phyloP scores from a whole-genome alignment of 805 yeast species.

The Millerozyma acaciae region DNA sequence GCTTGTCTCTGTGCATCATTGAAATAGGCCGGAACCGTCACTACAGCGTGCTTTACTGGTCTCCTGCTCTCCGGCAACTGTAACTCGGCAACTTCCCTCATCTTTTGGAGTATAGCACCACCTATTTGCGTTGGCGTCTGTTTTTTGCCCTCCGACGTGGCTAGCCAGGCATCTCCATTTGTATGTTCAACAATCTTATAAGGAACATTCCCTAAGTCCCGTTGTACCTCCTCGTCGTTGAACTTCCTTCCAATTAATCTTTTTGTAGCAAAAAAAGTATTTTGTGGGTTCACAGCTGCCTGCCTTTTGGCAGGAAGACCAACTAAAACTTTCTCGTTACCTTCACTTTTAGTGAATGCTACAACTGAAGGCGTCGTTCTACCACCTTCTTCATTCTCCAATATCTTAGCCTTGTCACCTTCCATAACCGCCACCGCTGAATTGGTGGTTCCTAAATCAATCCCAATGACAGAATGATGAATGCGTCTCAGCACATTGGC shows the following conservation, averaged over 20 bases:
- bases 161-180: slow-evolving; percentile 71
- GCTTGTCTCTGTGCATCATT: slow-evolving; percentile 78
- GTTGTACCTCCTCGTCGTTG: slow-evolving; percentile 65
- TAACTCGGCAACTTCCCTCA: slow-evolving; percentile 63
- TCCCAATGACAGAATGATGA: slow-evolving; percentile 56
- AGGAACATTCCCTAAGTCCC: slow-evolving; percentile 60
- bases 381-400: slow-evolving; percentile 76
- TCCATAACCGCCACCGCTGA: slow-evolving; percentile 79
- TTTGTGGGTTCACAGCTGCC: slow-evolving; percentile 68
- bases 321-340: slow-evolving; percentile 43
- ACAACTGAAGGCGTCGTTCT: slow-evolving; percentile 80
- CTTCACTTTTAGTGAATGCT: slow-evolving; percentile 43
- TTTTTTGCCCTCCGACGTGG: slow-evolving; percentile 40
- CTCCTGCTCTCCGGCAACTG: slow-evolving; percentile 31
- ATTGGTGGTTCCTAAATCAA: slow-evolving; percentile 82
- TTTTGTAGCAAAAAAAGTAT: slow-evolving; percentile 80
- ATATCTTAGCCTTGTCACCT: slow-evolving; percentile 57
- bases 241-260: slow-evolving; percentile 73
- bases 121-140: slow-evolving; percentile 72
- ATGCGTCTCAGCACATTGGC: background rate
- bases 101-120: slow-evolving; percentile 57
- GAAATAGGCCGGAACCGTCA: slow-evolving; percentile 83
- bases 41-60: slow-evolving; percentile 65
- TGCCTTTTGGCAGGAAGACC: slow-evolving; percentile 78
- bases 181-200: slow-evolving; percentile 55